A percentile compares a stretch with the other conserved stretches of the same genome.
Conservation (phyloP, 768 basidiomycete species). For the Termitomyces bulborhizus region DNA sequence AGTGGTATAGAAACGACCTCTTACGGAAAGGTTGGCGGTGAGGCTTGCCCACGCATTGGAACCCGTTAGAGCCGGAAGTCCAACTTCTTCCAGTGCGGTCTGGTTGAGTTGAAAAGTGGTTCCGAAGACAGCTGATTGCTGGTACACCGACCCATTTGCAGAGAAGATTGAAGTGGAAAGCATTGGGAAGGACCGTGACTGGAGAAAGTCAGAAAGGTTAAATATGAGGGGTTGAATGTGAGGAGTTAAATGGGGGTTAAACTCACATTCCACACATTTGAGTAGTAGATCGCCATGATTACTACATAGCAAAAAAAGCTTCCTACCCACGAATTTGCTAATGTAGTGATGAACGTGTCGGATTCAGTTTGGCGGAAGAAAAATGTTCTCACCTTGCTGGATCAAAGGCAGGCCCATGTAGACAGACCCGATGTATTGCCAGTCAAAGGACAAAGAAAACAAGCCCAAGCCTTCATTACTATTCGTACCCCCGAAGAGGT, state of each 20-base stretch:
- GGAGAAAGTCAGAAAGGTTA: no score
- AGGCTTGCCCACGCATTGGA: conserved; percentile 50
- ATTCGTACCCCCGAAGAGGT: no score
- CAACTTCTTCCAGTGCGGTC: conserved; percentile 38
- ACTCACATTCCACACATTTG: conserved; percentile 55
- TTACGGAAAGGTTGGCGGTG: conserved; percentile 39
- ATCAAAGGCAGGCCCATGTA: no score
- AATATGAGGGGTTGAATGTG: not conserved
- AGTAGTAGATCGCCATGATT: conserved; percentile 54
- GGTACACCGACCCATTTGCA: conserved; percentile 46
- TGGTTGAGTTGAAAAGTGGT: conserved; percentile 26
- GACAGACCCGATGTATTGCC: no score
- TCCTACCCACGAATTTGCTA: conserved; percentile 45
- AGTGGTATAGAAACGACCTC: conserved; percentile 29
- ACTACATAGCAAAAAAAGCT: conserved; percentile 44
- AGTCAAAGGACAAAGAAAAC: no score
- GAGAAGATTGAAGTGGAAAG: conserved; percentile 54
- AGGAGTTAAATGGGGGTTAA: not conserved
- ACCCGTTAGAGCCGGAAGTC: conserved; percentile 42
- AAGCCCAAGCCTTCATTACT: no score
- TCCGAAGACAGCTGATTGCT: conserved; percentile 50
- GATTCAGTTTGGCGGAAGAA: no score
- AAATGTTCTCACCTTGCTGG: no score
- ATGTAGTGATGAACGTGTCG: no score
- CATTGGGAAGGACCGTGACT: conserved; percentile 54